A percentile compares a stretch with the other conserved stretches of the same genome.
Evolutionary conservation across 1,284 basidiomycete genomes (phyloP).

Genomic region (Ustilago vetiveriae): DNA sequence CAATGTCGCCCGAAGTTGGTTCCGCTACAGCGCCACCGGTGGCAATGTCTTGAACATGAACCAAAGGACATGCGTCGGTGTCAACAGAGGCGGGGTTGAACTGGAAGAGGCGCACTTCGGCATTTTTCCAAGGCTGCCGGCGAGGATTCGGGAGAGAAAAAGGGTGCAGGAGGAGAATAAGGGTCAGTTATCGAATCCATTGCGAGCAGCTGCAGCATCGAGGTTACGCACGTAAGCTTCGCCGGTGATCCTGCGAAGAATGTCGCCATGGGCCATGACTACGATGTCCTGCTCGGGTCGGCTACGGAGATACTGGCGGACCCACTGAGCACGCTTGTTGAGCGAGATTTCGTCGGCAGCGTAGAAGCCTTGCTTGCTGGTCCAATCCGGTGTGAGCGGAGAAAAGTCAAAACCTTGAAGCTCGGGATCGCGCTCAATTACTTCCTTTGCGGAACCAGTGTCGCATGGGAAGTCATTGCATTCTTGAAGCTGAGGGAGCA

Average conservation of each 20-base stretch:
- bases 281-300: conserved; percentile 63
- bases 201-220: neutral
- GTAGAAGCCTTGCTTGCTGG: conserved; percentile 63
- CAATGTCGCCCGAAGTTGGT: conserved; percentile 55
- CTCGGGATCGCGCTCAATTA: conserved; percentile 59
- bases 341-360: conserved; percentile 59
- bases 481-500: conserved; percentile 64
- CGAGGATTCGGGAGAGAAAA: neutral
- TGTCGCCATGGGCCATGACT: conserved; percentile 66
- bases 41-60: conserved; percentile 46
- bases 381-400: conserved; percentile 65
- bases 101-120: conserved; percentile 61
- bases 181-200: neutral
- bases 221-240: conserved; percentile 38
- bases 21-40: conserved; percentile 54
- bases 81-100: conserved; percentile 55
- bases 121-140: conserved; percentile 62
- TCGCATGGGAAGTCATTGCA: conserved; percentile 65
- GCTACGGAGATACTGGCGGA: conserved; percentile 62
- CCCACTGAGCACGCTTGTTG: conserved; percentile 62
- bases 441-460: conserved; percentile 59
- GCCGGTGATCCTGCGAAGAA: conserved; percentile 60
- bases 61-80: conserved; percentile 51
- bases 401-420: conserved; percentile 60
- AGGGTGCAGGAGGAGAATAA: neutral